Percentiles rank a stretch among this genome's conserved stretches.
Evolutionary conservation across 1,284 basidiomycete species (phyloP).

Genomic region (Salmacisia buchloeana): DNA sequence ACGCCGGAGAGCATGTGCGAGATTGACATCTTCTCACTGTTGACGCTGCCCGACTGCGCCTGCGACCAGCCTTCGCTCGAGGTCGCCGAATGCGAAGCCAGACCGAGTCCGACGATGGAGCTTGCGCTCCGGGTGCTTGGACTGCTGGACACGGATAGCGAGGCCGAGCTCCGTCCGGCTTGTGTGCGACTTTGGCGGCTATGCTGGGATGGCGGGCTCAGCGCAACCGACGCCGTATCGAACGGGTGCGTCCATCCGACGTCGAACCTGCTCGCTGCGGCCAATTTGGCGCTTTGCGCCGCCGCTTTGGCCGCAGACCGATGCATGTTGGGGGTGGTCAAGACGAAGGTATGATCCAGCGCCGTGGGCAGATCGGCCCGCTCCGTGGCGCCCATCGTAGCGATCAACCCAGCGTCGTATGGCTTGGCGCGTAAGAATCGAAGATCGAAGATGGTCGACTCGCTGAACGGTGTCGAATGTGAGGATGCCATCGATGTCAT

Average conservation of each 20-base stretch:
- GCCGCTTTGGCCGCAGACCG: slow-evolving; percentile 10
- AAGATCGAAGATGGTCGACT: slow-evolving; percentile 24
- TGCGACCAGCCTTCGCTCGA: too few relatives aligned
- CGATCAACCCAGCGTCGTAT: background rate
- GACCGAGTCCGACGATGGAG: background rate
- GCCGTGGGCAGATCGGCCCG: background rate
- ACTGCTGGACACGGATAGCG: background rate
- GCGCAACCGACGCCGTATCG: background rate
- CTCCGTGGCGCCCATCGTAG: background rate
- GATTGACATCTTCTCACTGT: too few relatives aligned
- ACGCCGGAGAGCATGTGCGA: too few relatives aligned
- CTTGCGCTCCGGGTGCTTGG: background rate
- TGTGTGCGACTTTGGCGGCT: background rate
- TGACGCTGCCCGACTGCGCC: too few relatives aligned
- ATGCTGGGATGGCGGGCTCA: background rate
- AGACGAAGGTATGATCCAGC: slow-evolving; percentile 20
- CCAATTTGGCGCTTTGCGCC: background rate
- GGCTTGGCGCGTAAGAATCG: slow-evolving; percentile 23
- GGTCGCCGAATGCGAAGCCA: background rate
- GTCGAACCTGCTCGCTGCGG: background rate
- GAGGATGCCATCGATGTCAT: background rate
- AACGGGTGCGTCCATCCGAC: background rate
- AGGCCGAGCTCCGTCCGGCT: background rate
- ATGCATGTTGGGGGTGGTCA: slow-evolving; percentile 31
- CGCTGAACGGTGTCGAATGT: background rate